Percentiles rank a stretch among this genome's conserved stretches.
These are phyloP conservation scores for Lolium perenne DNA, from an alignment of 176 grass and related monocot genomes.

Conservation along the genomic window DNA sequence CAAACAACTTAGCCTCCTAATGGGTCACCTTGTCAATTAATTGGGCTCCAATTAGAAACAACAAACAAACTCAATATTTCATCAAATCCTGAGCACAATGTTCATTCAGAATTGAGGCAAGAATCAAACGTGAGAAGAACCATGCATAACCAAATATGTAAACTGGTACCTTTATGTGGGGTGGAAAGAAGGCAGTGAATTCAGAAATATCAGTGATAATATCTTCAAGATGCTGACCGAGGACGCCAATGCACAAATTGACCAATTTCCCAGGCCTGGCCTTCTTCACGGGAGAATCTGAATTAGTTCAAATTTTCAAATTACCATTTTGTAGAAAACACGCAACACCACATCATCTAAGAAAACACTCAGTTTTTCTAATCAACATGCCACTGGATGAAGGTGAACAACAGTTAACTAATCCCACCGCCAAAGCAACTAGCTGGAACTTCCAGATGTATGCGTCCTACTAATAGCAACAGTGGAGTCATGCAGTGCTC, in stretches of 20 bases:
- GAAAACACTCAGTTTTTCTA: background rate
- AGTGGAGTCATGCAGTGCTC: background rate
- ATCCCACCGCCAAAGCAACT: background rate
- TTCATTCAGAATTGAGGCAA: background rate
- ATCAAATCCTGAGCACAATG: background rate
- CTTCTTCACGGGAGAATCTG: constrained; percentile 74
- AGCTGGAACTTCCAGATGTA: background rate
- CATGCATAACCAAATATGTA: background rate
- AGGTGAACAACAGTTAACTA: background rate
- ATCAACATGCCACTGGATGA: background rate
- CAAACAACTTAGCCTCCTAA: background rate
- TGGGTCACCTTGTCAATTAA: background rate
- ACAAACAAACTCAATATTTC: background rate
- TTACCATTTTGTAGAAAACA: constrained; percentile 11
- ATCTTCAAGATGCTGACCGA: constrained; percentile 90
- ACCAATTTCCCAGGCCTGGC: constrained; percentile 71
- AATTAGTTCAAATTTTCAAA: constrained; percentile 35
- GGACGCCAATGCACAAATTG: constrained; percentile 81
- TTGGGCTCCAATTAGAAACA: background rate
- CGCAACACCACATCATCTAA: background rate
- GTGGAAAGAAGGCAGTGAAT: constrained; percentile 67
- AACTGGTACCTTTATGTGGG: constrained; percentile 85
- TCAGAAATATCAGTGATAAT: constrained; percentile 82
- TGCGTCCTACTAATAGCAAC: background rate
- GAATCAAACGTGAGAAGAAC: constrained; percentile 4